Conservation (phyloP, 345 rosid genomes). For the Boechera stricta region DNA sequence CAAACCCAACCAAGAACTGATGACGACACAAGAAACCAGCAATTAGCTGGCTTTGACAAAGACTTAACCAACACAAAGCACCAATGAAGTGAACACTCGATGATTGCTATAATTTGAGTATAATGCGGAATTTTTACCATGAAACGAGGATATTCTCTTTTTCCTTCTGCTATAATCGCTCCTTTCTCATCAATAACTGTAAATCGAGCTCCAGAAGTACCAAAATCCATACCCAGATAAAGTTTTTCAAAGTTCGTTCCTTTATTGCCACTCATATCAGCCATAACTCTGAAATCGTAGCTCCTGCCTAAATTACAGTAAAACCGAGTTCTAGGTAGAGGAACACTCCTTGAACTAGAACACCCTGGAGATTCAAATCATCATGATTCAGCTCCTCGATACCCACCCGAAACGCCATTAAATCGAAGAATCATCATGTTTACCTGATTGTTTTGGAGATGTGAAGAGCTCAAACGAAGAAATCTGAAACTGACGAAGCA, state of each 20-base stretch:
- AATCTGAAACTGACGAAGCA: slow-evolving; percentile 29
- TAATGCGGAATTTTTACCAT: slow-evolving; percentile 45
- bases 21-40: neutral
- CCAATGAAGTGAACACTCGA: neutral
- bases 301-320: slow-evolving; percentile 16
- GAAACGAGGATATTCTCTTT: slow-evolving; percentile 64
- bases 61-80: slow-evolving; percentile 12
- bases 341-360: slow-evolving; percentile 35
- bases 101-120: neutral
- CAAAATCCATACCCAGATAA: slow-evolving; percentile 92
- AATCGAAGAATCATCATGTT: neutral
- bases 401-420: neutral
- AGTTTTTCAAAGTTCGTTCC: slow-evolving; percentile 49
- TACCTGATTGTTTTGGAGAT: slow-evolving; percentile 27
- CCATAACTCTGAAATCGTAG: slow-evolving; percentile 45
- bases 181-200: slow-evolving; percentile 77
- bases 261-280: slow-evolving; percentile 31
- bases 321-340: slow-evolving; percentile 25
- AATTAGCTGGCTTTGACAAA: neutral
- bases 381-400: slow-evolving; percentile 11
- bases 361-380: slow-evolving; percentile 46
- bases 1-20: neutral
- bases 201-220: slow-evolving; percentile 91
- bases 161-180: slow-evolving; percentile 62
- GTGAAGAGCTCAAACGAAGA: slow-evolving; percentile 33